Evolutionary conservation across 1,284 basidiomycete genomes (phyloP), one percentile per base, ranked within the genome.

Genomic region (Malassezia obtusa): DNA sequence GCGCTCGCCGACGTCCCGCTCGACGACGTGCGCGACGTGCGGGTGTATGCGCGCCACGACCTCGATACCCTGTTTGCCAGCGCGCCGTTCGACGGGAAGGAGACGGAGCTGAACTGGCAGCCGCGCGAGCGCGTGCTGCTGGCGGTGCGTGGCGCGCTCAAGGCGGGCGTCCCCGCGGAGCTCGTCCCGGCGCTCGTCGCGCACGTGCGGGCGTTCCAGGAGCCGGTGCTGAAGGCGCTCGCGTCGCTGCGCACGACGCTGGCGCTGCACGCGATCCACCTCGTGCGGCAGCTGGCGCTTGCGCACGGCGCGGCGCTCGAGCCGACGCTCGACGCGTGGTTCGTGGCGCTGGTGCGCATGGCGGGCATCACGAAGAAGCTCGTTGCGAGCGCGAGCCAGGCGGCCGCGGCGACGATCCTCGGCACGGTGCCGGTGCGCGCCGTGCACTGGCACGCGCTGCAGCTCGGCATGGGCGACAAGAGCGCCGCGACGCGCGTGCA

Each of bases 51-150:
- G 12, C 79, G 79, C 47, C 80, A 80, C 64, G 92, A 98, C 74
- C 75, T 98, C 35, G 88, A 91, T 66, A 81, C 80, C 54, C 89
- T 94, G 64, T 87, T 95, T 66, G 77, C 80, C 4, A 76, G 77
- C 94, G 84, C 85, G 45, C 77, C 79, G 52, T 95, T 95, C 66
- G 86, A 89, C 83, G 90, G 89, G 15, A 94, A 84, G 76, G 94
- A 99, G 77, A 89, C 87, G 0, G 92, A 98, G 70, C 87, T 92
- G 64, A 99, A 99, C 68, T 99, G 92, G 92, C 80, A 82, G 37
- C 77, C 79, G 22, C 81, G 92, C 58, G 92, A 99, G 60, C 82
- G 81, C 58, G 80, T 84, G 12, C 79, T 95, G 54, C 78, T 83
- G 43, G 81, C 83, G 15, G 83, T 98, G 10, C 81, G 94, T 44